Evolutionary conservation across 225 moss, liverwort and hornwort species (phyloP).

Genomic region (Lunularia cruciata): DNA sequence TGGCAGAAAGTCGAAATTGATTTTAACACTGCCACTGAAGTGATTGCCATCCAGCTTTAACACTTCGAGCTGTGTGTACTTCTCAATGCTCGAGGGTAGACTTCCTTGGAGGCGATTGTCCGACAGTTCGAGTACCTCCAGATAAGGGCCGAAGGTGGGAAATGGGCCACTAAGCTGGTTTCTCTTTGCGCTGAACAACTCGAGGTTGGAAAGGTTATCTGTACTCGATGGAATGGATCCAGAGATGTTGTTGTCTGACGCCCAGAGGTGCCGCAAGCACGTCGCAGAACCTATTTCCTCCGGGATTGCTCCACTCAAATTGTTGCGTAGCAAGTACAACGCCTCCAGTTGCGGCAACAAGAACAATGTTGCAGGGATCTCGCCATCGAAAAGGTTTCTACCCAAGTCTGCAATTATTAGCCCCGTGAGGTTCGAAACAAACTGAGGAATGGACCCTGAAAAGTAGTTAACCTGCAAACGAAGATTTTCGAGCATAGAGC

Average conservation of each 20-base stretch:
- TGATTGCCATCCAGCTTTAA: too few species aligned
- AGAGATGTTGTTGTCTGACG: not conserved
- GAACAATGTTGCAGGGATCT: not conserved
- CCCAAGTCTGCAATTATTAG: not conserved
- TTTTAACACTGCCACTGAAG: not conserved
- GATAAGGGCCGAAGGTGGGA: too few species aligned
- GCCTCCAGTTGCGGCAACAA: not conserved
- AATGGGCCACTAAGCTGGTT: too few species aligned
- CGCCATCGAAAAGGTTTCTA: not conserved
- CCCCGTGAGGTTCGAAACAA: constrained; percentile 1
- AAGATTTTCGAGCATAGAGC: not conserved
- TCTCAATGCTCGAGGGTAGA: not conserved
- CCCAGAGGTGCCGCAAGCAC: not conserved
- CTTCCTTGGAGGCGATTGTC: too few species aligned
- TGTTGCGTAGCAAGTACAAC: not conserved
- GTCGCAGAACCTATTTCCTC: not conserved
- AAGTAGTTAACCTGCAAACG: not conserved
- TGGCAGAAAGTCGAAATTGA: not conserved
- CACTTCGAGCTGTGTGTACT: not conserved
- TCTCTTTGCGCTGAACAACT: not conserved
- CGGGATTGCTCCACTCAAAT: not conserved
- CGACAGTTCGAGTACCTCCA: too few species aligned
- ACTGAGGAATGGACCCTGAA: constrained; percentile 7
- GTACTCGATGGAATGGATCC: not conserved
- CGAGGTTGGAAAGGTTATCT: too few species aligned